Percentiles rank a stretch among this genome's conserved stretches.
Evolutionary conservation across 768 basidiomycete genomes (phyloP).

Genomic region (Phaffia tasmanica): DNA sequence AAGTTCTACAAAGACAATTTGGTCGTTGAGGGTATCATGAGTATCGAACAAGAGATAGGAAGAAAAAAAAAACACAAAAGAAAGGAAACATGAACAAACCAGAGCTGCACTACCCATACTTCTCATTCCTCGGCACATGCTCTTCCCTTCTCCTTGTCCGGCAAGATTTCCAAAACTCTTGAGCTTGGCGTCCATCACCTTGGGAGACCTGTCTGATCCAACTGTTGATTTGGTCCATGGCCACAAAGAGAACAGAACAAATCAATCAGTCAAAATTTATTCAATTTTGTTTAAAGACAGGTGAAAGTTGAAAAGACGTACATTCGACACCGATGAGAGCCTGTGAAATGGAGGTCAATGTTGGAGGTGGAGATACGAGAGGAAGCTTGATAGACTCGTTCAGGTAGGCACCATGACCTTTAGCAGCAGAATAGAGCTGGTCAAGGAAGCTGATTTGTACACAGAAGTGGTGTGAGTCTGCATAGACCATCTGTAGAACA

Average conservation of each 20-base stretch:
- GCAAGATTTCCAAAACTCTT: slow-evolving; percentile 63
- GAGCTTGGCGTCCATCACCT: slow-evolving; percentile 50
- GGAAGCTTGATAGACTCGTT: slow-evolving; percentile 54
- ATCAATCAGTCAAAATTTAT: slow-evolving; percentile 25
- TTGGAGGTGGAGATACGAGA: slow-evolving; percentile 46
- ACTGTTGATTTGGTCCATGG: slow-evolving; percentile 11
- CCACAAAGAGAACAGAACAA: neutral
- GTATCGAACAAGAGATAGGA: neutral
- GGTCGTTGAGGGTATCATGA: slow-evolving; percentile 14
- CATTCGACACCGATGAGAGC: slow-evolving; percentile 71
- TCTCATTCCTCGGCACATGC: slow-evolving; percentile 63
- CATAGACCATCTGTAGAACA: slow-evolving; percentile 10
- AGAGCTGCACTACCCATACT: slow-evolving; percentile 66
- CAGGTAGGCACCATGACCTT: slow-evolving; percentile 69
- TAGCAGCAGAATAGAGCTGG: slow-evolving; percentile 60
- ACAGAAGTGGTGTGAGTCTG: slow-evolving; percentile 9
- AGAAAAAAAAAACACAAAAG: neutral
- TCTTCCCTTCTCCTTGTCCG: slow-evolving; percentile 51
- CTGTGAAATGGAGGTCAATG: slow-evolving; percentile 55
- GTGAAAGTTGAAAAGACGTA: slow-evolving; percentile 27
- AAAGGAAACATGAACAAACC: slow-evolving; percentile 46
- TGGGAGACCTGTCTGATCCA: slow-evolving; percentile 52
- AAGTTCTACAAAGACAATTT: slow-evolving; percentile 61
- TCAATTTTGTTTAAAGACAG: slow-evolving; percentile 31
- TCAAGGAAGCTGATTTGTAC: slow-evolving; percentile 19